Conservation (phyloP, 1,284 basidiomycete genomes). For the Trametes versicolor region DNA sequence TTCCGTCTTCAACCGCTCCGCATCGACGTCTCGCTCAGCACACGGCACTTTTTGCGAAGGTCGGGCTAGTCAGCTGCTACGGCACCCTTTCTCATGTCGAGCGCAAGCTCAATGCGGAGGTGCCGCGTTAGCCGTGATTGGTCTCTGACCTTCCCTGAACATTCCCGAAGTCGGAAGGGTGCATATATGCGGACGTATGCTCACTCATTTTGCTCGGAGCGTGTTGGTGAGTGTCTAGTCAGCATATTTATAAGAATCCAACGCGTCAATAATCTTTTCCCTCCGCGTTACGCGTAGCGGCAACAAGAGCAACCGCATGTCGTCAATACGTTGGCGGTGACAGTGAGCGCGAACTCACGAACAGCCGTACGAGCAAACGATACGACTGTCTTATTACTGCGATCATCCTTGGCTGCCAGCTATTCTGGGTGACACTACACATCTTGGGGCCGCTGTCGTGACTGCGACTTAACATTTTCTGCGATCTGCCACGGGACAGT, state of each 20-base stretch:
- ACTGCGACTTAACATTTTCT: not conserved
- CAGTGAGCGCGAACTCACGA: not conserved
- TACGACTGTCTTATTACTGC: not conserved
- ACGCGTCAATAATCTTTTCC: too few species aligned
- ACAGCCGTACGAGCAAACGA: not conserved
- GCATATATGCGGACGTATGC: slow-evolving; percentile 1
- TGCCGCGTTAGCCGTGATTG: not conserved
- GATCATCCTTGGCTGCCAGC: not conserved
- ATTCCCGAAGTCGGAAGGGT: not conserved
- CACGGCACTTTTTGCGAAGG: slow-evolving; percentile 4
- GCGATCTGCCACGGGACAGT: not conserved
- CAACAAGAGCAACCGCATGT: not conserved
- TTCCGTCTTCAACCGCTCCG: not conserved
- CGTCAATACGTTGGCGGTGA: not conserved
- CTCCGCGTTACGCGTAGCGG: too few species aligned
- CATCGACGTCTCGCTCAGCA: slow-evolving; percentile 1
- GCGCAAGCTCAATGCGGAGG: not conserved
- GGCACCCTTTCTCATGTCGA: slow-evolving; percentile 5
- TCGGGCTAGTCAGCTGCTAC: slow-evolving; percentile 4
- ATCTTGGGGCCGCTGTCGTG: not conserved
- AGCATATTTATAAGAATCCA: not conserved
- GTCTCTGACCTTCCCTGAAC: not conserved
- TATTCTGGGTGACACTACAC: not conserved
- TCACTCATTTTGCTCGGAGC: not conserved
- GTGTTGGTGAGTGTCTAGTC: not conserved